A percentile compares a stretch with the other conserved stretches of the same genome.
phyloP scores from a whole-genome alignment of 2,329 filamentous ascomycete genomes.

The Aureobasidium sp. region DNA sequence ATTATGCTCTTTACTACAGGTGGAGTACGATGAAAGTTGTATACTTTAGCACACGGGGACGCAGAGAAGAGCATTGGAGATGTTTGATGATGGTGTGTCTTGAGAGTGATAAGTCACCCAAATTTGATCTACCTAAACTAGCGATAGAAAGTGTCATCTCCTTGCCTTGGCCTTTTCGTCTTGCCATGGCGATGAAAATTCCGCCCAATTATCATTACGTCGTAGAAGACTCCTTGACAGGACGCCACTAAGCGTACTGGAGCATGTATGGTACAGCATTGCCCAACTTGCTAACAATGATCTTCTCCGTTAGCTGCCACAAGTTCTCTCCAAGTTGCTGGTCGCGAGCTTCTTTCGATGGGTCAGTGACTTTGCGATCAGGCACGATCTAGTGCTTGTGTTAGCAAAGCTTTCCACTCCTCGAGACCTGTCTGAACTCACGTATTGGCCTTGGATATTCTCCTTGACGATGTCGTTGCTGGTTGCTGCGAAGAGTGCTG shows the following conservation, averaged over 20 bases:
- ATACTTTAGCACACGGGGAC: not conserved
- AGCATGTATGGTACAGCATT: constrained; percentile 5
- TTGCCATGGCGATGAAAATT: not conserved
- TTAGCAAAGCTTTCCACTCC: not conserved
- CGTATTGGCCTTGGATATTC: constrained; percentile 40
- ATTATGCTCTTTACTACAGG: too few species aligned
- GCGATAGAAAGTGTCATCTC: not conserved
- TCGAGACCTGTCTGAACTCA: not conserved
- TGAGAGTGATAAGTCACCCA: not conserved
- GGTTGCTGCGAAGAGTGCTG: constrained; percentile 43
- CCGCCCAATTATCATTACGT: not conserved
- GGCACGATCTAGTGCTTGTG: constrained; percentile 34
- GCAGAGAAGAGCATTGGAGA: not conserved
- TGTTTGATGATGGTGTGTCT: not conserved
- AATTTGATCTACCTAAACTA: not conserved
- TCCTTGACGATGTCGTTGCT: constrained; percentile 38
- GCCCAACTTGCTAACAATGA: constrained; percentile 37
- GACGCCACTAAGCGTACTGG: not conserved
- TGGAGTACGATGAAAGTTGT: not conserved
- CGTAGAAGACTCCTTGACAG: not conserved
- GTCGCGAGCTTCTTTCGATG: constrained; percentile 37
- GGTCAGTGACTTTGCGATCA: constrained; percentile 40
- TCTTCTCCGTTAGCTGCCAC: constrained; percentile 40
- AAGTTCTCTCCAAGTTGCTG: constrained; percentile 37
- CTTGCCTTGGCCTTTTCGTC: not conserved